Evolutionary conservation across 768 basidiomycete species (phyloP).

Genomic region (Antrodiella citrinella): DNA sequence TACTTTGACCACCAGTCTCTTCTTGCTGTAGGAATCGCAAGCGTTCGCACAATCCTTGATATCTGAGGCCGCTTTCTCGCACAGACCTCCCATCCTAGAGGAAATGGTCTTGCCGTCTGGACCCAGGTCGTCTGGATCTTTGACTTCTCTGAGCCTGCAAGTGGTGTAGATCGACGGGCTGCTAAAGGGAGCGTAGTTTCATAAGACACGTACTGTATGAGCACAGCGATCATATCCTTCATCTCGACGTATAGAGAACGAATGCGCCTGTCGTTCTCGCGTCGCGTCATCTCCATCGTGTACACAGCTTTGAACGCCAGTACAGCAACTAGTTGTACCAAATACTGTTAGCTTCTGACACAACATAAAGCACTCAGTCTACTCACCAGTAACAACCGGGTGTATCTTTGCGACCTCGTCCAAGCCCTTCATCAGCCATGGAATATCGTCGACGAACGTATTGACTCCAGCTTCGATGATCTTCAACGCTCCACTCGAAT

Average conservation of each 20-base stretch:
- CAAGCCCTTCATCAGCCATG: slow-evolving; percentile 14
- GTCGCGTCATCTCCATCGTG: slow-evolving; percentile 35
- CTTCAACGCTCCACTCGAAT: slow-evolving; percentile 10
- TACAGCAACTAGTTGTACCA: slow-evolving; percentile 30
- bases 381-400: slow-evolving; percentile 16
- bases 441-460: slow-evolving; percentile 12
- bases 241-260: slow-evolving; percentile 38
- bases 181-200: slow-evolving; percentile 8
- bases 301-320: slow-evolving; percentile 41
- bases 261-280: slow-evolving; percentile 43
- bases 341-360: background rate
- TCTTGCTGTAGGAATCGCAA: slow-evolving; percentile 36
- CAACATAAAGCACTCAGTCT: background rate
- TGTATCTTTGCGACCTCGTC: slow-evolving; percentile 20
- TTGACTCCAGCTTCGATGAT: slow-evolving; percentile 12
- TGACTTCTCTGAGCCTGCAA: slow-evolving; percentile 7
- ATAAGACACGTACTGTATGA: slow-evolving; percentile 29
- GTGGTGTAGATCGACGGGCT: background rate
- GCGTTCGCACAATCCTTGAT: slow-evolving; percentile 36
- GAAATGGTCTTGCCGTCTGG: slow-evolving; percentile 26
- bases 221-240: slow-evolving; percentile 40
- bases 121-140: slow-evolving; percentile 12
- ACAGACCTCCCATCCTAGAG: slow-evolving; percentile 23
- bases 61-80: slow-evolving; percentile 27
- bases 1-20: slow-evolving; percentile 31